A percentile compares a stretch with the other conserved stretches of the same genome.
Evolutionary conservation across 2,329 filamentous ascomycete genomes (phyloP).

Genomic region (Stagonosporopsis cucurbitacearum): DNA sequence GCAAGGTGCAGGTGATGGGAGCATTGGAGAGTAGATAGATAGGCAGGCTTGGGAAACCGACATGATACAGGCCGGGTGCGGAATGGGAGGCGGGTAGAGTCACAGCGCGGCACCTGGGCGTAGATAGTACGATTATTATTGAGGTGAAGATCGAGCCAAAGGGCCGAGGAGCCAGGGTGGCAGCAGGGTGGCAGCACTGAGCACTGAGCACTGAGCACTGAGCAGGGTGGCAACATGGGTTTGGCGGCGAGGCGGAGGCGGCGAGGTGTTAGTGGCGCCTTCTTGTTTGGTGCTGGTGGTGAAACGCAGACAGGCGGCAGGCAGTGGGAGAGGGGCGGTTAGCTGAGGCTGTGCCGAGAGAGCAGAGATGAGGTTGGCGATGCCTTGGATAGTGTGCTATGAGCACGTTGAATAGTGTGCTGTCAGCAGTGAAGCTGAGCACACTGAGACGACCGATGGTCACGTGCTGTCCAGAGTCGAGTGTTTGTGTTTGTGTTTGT

Average conservation of each 20-base stretch:
- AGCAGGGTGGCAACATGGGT: too few relatives aligned
- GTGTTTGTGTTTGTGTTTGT: too few relatives aligned
- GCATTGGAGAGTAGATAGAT: too few relatives aligned
- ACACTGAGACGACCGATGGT: too few relatives aligned
- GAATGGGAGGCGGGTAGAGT: constrained; percentile 6
- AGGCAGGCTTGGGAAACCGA: constrained; percentile 4
- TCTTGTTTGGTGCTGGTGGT: constrained; percentile 33
- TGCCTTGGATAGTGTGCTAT: too few relatives aligned
- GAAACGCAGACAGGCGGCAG: constrained; percentile 20
- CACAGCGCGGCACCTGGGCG: constrained; percentile 5
- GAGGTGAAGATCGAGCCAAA: constrained; percentile 12
- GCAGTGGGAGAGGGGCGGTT: constrained; percentile 30
- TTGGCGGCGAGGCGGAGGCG: too few relatives aligned
- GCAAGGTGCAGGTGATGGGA: neutral
- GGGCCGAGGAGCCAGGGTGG: constrained; percentile 9
- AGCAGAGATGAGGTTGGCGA: too few relatives aligned
- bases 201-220: neutral
- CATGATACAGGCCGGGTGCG: constrained; percentile 6
- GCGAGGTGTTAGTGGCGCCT: constrained; percentile 30
- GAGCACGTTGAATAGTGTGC: too few relatives aligned
- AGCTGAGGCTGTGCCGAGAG: constrained; percentile 36
- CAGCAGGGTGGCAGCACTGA: neutral
- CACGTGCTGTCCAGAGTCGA: too few relatives aligned
- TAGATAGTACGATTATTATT: too few relatives aligned
- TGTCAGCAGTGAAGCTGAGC: too few relatives aligned